Evolutionary conservation across 768 basidiomycete genomes (phyloP), one percentile per base, ranked within the genome.

Genomic region (Mycena crocata): DNA sequence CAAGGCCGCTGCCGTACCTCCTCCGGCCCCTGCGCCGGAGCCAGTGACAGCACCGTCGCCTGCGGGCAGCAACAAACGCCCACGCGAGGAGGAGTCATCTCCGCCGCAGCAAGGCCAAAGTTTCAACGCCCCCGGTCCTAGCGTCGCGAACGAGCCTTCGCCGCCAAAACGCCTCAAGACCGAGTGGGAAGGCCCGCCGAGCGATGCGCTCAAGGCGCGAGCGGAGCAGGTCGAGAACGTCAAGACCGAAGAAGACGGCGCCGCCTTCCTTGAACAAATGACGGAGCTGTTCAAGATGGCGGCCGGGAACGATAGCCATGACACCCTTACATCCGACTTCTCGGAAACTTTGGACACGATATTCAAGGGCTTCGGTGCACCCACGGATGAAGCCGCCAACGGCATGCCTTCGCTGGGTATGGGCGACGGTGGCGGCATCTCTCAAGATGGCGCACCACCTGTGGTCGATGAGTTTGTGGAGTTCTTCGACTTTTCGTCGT

Each of bases 161-260:
- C 89, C 91, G 8, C 90, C 92, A 17, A 93, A 93, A 79, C 87
- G 90, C 50, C 74, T 78, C 52, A 92, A 90, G 82, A 87, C 85
- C 24, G 91, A 93, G 58, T 92, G 89, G 88, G 90, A 91, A 50
- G 85, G 86, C 12, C 81, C 86, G 28, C 79, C 85, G 19, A 88
- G 80, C 67, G 87, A 90, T 45, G 83, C 80, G 28, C 72, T 87
- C 59, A 72, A 76, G 68, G 80, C 80, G 71, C 84, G 83, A 72
- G 75, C 75, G 7, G 83, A 83, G 56, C 78, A 71, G 23, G 74
- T 82, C 5, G 82, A 83, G 52, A 84, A 82, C 57, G 83, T 91
- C 72, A 87, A 90, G 82, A 87, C 87, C 0, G 88, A 89, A 42
- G 91, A 92, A 52, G 90, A 93, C 28, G 85, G 90, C 1, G 77